These are phyloP conservation scores for Mycena olivaceomarginata DNA, from an alignment of 768 basidiomycete species.

Conservation along the genomic window DNA sequence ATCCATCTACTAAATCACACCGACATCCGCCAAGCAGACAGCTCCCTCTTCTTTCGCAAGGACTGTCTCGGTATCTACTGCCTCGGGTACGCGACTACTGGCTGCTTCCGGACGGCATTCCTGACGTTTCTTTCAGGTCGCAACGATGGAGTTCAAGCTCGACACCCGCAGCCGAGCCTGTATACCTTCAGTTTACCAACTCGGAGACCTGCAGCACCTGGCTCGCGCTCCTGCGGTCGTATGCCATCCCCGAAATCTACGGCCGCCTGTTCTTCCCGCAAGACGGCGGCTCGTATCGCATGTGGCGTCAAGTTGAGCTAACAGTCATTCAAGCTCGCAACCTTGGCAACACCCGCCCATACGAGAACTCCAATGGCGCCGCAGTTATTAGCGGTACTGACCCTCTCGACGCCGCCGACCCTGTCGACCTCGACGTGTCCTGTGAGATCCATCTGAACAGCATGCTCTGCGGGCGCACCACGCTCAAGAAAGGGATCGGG, in stretches of 20 bases:
- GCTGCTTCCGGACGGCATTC: slow-evolving; percentile 1
- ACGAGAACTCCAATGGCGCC: slow-evolving; percentile 49
- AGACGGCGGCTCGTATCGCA: slow-evolving; percentile 88
- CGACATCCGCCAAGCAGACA: slow-evolving; percentile 86
- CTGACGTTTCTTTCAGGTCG: slow-evolving; percentile 59
- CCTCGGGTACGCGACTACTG: slow-evolving; percentile 64
- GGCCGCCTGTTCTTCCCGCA: slow-evolving; percentile 72
- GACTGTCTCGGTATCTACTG: slow-evolving; percentile 85
- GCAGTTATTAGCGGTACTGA: slow-evolving; percentile 56
- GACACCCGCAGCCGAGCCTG: slow-evolving; percentile 71
- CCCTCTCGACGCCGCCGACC: slow-evolving; percentile 62
- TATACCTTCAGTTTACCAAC: slow-evolving; percentile 85
- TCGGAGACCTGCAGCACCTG: slow-evolving; percentile 82
- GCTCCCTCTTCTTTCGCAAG: slow-evolving; percentile 85
- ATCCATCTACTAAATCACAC: slow-evolving; percentile 85
- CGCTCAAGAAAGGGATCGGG: slow-evolving; percentile 79
- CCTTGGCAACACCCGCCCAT: slow-evolving; percentile 72
- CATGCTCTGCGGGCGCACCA: slow-evolving; percentile 82
- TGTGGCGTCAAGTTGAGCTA: slow-evolving; percentile 91
- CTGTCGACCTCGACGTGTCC: slow-evolving; percentile 80
- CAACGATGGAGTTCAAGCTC: slow-evolving; percentile 75
- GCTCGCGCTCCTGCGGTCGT: slow-evolving; percentile 88
- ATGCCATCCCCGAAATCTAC: slow-evolving; percentile 88
- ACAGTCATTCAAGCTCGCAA: slow-evolving; percentile 85
- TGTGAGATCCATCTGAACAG: slow-evolving; percentile 88